Conservation (phyloP, 352 stramenopile species). For the Globisporangium iwayamae region DNA sequence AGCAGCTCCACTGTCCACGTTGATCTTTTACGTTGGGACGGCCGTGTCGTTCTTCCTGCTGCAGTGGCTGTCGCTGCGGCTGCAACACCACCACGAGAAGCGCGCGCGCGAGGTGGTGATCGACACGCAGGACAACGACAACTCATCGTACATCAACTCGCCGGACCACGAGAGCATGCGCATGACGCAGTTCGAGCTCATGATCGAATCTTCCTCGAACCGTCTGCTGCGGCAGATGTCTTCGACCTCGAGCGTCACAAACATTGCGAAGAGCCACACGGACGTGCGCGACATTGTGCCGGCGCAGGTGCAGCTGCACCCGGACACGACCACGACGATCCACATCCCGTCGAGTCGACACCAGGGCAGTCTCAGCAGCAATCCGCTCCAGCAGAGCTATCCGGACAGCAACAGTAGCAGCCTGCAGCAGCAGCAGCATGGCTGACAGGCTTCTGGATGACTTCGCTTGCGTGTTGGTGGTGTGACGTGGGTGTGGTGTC, state of each 20-base stretch:
- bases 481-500: not conserved
- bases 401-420: not conserved
- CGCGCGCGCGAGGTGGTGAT: slow-evolving; percentile 11
- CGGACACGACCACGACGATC: slow-evolving; percentile 18
- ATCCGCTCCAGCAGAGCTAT: not conserved
- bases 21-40: slow-evolving; percentile 35
- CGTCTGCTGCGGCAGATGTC: slow-evolving; percentile 19
- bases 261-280: slow-evolving; percentile 11
- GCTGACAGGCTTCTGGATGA: not conserved
- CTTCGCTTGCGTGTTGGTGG: not conserved
- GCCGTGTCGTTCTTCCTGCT: slow-evolving; percentile 40
- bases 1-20: slow-evolving; percentile 29
- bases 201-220: slow-evolving; percentile 29
- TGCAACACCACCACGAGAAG: slow-evolving; percentile 35
- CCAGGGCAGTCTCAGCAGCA: slow-evolving; percentile 8
- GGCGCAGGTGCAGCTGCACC: slow-evolving; percentile 16
- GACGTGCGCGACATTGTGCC: slow-evolving; percentile 17
- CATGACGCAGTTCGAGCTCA: slow-evolving; percentile 42
- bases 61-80: slow-evolving; percentile 26
- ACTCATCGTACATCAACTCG: slow-evolving; percentile 26
- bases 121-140: slow-evolving; percentile 20
- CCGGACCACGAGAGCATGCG: slow-evolving; percentile 24
- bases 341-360: slow-evolving; percentile 15
- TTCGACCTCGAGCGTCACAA: slow-evolving; percentile 14
- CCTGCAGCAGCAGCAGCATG: not conserved